Conservation (phyloP, 2,329 filamentous ascomycete species). For the Cladosporium sp. region DNA sequence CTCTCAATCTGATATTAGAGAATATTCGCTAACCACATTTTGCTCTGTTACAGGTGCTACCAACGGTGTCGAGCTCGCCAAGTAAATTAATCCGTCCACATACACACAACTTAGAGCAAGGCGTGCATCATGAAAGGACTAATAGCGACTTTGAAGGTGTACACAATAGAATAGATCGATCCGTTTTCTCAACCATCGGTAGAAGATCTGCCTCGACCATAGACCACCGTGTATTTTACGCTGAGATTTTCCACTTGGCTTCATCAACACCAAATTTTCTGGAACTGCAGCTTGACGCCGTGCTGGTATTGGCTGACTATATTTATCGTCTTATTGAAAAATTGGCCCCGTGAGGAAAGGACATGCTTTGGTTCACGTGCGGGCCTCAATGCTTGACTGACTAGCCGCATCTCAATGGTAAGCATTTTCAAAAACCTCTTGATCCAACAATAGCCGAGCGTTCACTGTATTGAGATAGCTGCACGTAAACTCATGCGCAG, state of each 20-base stretch:
- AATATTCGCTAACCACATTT: conserved; percentile 16
- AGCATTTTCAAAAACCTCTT: too few species aligned
- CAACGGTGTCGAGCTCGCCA: conserved; percentile 71
- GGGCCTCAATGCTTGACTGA: not conserved
- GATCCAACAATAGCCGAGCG: not conserved
- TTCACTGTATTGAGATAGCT: not conserved
- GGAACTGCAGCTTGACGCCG: too few species aligned
- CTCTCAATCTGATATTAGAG: not conserved
- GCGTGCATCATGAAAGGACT: not conserved
- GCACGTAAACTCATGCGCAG: too few species aligned
- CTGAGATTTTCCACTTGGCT: not conserved
- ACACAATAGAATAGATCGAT: not conserved
- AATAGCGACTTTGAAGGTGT: not conserved
- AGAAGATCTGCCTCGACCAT: not conserved
- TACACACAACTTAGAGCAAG: not conserved
- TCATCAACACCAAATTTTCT: not conserved
- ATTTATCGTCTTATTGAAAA: too few species aligned
- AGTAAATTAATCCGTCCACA: conserved; percentile 8
- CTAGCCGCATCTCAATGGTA: not conserved
- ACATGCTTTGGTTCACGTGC: not conserved
- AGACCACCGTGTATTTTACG: not conserved
- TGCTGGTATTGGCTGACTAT: too few species aligned
- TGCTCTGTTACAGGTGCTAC: conserved; percentile 58
- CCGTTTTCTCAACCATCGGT: not conserved
- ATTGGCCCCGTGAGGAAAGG: too few species aligned